These are phyloP conservation scores for Fusarium fracticaudum DNA, from an alignment of 2,329 filamentous ascomycete species.

Conservation along the genomic window DNA sequence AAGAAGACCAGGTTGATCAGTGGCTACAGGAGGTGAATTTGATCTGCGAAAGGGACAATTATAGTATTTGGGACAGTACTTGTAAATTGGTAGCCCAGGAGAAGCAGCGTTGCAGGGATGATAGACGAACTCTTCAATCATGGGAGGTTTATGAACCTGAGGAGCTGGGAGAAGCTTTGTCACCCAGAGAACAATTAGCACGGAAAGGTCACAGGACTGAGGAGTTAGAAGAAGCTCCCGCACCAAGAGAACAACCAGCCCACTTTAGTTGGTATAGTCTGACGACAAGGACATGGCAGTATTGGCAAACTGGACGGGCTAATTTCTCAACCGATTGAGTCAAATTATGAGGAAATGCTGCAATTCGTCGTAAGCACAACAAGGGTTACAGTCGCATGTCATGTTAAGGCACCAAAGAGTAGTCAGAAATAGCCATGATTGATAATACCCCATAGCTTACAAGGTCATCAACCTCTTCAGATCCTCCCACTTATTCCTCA, in stretches of 20 bases:
- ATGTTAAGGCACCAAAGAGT: background rate
- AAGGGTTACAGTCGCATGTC: accelerated
- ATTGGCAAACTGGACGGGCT: background rate
- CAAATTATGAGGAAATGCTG: accelerated
- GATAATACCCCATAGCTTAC: accelerated
- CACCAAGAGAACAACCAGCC: background rate
- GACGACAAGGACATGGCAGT: accelerated
- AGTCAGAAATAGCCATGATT: too few species aligned
- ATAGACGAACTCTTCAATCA: accelerated
- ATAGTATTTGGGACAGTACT: background rate
- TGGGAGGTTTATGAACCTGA: accelerated
- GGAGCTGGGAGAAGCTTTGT: too few species aligned
- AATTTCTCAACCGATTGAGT: accelerated
- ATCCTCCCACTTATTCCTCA: background rate
- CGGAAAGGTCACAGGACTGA: too few species aligned
- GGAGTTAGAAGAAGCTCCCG: background rate
- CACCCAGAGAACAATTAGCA: too few species aligned
- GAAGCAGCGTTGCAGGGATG: background rate
- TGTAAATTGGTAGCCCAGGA: background rate
- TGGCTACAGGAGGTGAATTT: background rate
- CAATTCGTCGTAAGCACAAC: background rate
- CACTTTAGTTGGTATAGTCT: background rate
- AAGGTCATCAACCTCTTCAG: background rate
- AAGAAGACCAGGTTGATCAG: background rate
- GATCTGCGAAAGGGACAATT: accelerated